These are phyloP conservation scores for Chytriomyces sp. DNA, from an alignment of 192 early-diverging fungal species.

Conservation along the genomic window DNA sequence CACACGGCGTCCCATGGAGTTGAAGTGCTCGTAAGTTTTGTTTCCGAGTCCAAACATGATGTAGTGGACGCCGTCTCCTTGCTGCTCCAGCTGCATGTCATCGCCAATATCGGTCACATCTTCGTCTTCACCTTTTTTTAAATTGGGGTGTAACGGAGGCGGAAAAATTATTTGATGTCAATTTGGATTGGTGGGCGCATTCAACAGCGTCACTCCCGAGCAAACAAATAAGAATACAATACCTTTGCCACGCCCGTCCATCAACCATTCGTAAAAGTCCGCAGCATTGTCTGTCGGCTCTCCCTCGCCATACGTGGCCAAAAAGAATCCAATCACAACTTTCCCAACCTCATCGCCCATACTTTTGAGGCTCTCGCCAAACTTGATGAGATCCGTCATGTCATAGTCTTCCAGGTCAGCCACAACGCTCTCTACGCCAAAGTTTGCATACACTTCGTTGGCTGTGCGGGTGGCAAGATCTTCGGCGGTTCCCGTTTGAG, in stretches of 20 bases:
- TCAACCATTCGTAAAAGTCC: constrained; percentile 89
- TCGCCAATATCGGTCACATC: constrained; percentile 66
- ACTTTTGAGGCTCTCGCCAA: constrained; percentile 54
- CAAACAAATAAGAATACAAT: neutral
- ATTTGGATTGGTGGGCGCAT: neutral
- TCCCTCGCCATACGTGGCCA: constrained; percentile 98
- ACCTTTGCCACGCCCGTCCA: constrained; percentile 72
- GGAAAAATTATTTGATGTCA: neutral
- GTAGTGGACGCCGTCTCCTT: constrained; percentile 63
- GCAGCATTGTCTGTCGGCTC: constrained; percentile 98
- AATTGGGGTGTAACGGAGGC: neutral
- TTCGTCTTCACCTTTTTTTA: constrained; percentile 53
- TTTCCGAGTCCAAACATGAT: constrained; percentile 87
- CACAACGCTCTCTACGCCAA: constrained; percentile 75
- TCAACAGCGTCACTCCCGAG: neutral
- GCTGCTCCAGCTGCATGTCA: constrained; percentile 45
- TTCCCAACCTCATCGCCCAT: constrained; percentile 34
- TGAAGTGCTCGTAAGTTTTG: constrained; percentile 90
- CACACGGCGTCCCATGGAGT: constrained; percentile 76
- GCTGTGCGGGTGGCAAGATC: constrained; percentile 92
- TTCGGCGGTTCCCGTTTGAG: constrained; percentile 95
- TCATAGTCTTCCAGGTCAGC: constrained; percentile 93
- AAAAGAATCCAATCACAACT: constrained; percentile 81
- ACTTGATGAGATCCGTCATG: constrained; percentile 76
- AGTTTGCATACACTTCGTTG: constrained; percentile 79